phyloP scores from a whole-genome alignment of 129 eudicot genomes.

The Flaveria linearis region DNA sequence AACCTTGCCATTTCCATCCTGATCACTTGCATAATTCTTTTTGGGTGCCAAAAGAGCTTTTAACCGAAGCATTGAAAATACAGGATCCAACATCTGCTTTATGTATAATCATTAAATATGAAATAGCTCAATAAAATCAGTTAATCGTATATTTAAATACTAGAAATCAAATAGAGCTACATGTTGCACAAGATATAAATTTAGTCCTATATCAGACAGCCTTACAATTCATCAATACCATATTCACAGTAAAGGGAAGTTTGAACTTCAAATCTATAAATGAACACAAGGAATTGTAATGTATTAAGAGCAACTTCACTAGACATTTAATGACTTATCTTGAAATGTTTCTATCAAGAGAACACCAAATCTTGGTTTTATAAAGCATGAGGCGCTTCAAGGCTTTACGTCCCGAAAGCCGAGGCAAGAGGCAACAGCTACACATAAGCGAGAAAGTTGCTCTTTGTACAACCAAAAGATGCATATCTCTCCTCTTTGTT shows the following conservation, averaged over 20 bases:
- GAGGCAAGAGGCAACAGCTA: no score
- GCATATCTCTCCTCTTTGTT: no score
- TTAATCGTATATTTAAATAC: neutral
- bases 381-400: no score
- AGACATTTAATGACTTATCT: neutral
- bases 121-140: neutral
- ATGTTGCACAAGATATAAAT: neutral
- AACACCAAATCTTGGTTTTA: no score
- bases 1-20: constrained; percentile 28
- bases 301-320: neutral
- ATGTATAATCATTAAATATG: constrained; percentile 3
- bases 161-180: neutral
- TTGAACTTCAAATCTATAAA: neutral
- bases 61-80: constrained; percentile 42
- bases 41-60: constrained; percentile 37
- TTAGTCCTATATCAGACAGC: neutral
- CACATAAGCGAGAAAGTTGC: no score
- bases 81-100: constrained; percentile 58
- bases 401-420: no score
- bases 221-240: neutral
- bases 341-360: no score
- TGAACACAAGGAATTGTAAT: neutral
- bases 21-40: constrained; percentile 26
- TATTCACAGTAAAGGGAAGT: neutral
- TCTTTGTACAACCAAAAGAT: no score